Conservation (phyloP, 2,329 filamentous ascomycete genomes). For the Huntiella bhutanensis region DNA sequence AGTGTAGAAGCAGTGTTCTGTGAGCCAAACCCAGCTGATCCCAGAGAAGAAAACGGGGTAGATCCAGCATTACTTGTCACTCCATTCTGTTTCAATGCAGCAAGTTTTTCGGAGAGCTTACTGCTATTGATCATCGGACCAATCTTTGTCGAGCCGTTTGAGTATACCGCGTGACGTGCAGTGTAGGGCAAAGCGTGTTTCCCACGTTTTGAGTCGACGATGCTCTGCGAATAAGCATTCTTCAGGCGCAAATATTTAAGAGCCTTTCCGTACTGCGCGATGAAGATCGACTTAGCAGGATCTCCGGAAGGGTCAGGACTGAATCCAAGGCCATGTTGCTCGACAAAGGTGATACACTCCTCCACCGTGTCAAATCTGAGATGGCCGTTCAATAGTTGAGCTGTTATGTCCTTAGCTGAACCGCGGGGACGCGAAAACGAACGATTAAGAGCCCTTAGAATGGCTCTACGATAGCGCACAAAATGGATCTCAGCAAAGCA, state of each 20-base stretch:
- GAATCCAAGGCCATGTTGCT: slow-evolving; percentile 37
- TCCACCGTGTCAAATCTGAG: slow-evolving; percentile 48
- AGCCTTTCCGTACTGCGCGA: slow-evolving; percentile 21
- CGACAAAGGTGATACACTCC: slow-evolving; percentile 46
- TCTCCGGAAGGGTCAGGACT: slow-evolving; percentile 19
- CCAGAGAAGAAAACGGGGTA: background rate
- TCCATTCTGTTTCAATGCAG: background rate
- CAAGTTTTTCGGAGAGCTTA: background rate
- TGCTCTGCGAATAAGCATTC: slow-evolving; percentile 33
- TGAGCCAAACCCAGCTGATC: background rate
- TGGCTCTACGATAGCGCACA: slow-evolving; percentile 37
- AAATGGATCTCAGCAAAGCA: slow-evolving; percentile 53
- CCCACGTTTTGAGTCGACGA: slow-evolving; percentile 43
- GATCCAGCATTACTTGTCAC: background rate
- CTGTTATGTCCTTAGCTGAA: slow-evolving; percentile 40
- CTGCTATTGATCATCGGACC: background rate
- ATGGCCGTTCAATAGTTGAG: slow-evolving; percentile 33
- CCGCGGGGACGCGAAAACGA: slow-evolving; percentile 38
- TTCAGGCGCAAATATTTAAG: slow-evolving; percentile 31
- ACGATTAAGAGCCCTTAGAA: slow-evolving; percentile 34
- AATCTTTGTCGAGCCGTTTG: slow-evolving; percentile 16
- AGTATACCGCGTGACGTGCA: slow-evolving; percentile 36
- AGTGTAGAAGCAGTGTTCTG: background rate
- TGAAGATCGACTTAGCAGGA: slow-evolving; percentile 18
- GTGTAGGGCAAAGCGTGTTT: slow-evolving; percentile 31